Conservation (phyloP, 208 protist species). For the Crithidia thermophila region DNA sequence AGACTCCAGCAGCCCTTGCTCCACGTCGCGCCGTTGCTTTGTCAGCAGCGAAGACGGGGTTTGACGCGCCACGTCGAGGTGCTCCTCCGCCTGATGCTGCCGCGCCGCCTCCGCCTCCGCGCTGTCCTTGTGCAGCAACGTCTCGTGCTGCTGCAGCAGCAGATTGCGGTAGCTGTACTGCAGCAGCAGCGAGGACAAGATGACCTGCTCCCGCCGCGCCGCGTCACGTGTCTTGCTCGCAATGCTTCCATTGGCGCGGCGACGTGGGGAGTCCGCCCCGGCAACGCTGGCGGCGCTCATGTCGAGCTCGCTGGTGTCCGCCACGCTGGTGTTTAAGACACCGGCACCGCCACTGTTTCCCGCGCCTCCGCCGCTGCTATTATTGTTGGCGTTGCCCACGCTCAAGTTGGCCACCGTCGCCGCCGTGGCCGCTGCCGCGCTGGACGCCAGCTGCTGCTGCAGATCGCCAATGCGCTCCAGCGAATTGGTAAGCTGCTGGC, state of each 20-base stretch:
- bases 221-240: constrained; percentile 28
- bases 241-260: neutral
- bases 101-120: constrained; percentile 26
- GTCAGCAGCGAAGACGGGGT: constrained; percentile 49
- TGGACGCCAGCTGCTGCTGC: constrained; percentile 27
- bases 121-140: constrained; percentile 39
- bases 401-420: neutral
- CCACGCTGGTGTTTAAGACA: neutral
- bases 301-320: constrained; percentile 16
- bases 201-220: constrained; percentile 34
- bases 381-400: neutral
- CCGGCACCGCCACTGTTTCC: neutral
- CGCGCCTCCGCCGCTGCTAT: neutral
- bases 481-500: constrained; percentile 43
- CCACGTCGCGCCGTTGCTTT: constrained; percentile 62
- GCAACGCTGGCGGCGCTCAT: neutral
- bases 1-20: constrained; percentile 58
- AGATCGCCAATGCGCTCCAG: constrained; percentile 31
- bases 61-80: constrained; percentile 18
- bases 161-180: constrained; percentile 67
- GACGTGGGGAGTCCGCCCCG: neutral
- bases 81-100: constrained; percentile 26
- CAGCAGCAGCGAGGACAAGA: constrained; percentile 57
- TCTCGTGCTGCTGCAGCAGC: constrained; percentile 65
- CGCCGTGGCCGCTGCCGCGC: neutral